A percentile compares a stretch with the other conserved stretches of the same genome.
Conservation (phyloP, 2,329 filamentous ascomycete genomes). For the Lojkania enalia region DNA sequence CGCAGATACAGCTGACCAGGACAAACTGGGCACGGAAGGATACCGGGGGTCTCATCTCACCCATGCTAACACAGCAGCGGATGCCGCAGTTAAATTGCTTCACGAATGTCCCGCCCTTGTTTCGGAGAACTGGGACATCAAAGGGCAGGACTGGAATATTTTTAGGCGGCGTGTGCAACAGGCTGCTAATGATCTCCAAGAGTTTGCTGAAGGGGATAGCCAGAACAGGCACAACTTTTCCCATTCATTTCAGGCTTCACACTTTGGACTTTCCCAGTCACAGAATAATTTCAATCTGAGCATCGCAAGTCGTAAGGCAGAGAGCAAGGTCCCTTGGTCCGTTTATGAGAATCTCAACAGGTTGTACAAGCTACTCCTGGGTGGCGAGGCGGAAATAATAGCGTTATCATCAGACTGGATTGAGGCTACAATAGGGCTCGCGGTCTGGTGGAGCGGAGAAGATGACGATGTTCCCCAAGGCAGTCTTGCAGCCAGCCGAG, state of each 20-base stretch:
- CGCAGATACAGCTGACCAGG: constrained; percentile 66
- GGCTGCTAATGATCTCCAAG: constrained; percentile 70
- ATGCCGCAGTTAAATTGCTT: constrained; percentile 69
- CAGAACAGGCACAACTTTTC: constrained; percentile 49
- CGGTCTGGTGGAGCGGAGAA: constrained; percentile 90
- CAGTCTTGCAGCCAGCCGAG: constrained; percentile 51
- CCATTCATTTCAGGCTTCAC: constrained; percentile 49
- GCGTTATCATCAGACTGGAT: constrained; percentile 86
- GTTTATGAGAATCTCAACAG: constrained; percentile 83
- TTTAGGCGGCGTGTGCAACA: constrained; percentile 77
- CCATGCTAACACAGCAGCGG: constrained; percentile 73
- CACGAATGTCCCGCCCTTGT: constrained; percentile 71
- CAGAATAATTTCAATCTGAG: constrained; percentile 64
- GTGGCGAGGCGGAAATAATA: constrained; percentile 74
- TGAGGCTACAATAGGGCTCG: constrained; percentile 80
- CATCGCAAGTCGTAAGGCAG: constrained; percentile 71
- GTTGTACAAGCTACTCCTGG: constrained; percentile 79
- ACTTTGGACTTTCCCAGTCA: constrained; percentile 47
- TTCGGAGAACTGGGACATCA: constrained; percentile 77
- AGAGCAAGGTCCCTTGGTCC: constrained; percentile 85
- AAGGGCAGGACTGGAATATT: constrained; percentile 77
- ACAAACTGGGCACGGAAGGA: constrained; percentile 64
- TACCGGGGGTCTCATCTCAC: constrained; percentile 77
- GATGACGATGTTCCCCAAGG: constrained; percentile 52
- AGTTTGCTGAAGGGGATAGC: constrained; percentile 76